Evolutionary conservation across 2,329 filamentous ascomycete genomes (phyloP), one percentile per base, ranked within the genome.

Genomic region (Cytospora paraplurivora): DNA sequence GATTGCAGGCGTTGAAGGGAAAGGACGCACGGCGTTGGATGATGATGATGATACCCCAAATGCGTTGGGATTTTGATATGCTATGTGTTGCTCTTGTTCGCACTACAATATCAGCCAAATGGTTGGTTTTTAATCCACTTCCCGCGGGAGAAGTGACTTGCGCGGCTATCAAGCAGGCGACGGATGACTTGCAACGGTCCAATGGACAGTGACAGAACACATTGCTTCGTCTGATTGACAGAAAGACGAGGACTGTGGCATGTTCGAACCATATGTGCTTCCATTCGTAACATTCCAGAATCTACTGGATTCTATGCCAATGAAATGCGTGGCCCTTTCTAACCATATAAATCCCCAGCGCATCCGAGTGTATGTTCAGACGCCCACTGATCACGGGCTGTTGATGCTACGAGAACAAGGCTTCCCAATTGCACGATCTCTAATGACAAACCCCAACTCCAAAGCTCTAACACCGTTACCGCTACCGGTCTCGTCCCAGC

Each of bases 401-500:
- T 47, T 1, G 19, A 47, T 47, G 44, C 44, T 47, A n/a, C 21
- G 34, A 55, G 51, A 56, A 38, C 47, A 50, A 19, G 41, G 51
- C 37, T 49, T 32, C 47, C 15, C 50, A 21, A 53, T 27, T 32
- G 47, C 17, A 55, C 19, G n/a, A 59, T n/a, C 50, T 59, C 44
- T 52, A 49, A 51, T 15, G 27, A 27, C 27, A 55, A 41, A 33
- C 33, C 44, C 17, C 41, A 27, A 11, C 7, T 11, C 32, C 44
- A 7, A 35, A 6, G 11, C 37, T 37, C 37, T 35, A 10, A 4
- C 21, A 4, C n/a, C 12, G 8, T 7, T 49, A 50, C 19, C 32
- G n/a, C 66, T 73, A 82, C 72, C 75, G 82, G 75, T 90, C 87
- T 66, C 92, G 83, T 0, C 92, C 92, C 60, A 95, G 76, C 60